Conservation (phyloP, 2,329 filamentous ascomycete genomes). For the Diaporthe citriasiana region DNA sequence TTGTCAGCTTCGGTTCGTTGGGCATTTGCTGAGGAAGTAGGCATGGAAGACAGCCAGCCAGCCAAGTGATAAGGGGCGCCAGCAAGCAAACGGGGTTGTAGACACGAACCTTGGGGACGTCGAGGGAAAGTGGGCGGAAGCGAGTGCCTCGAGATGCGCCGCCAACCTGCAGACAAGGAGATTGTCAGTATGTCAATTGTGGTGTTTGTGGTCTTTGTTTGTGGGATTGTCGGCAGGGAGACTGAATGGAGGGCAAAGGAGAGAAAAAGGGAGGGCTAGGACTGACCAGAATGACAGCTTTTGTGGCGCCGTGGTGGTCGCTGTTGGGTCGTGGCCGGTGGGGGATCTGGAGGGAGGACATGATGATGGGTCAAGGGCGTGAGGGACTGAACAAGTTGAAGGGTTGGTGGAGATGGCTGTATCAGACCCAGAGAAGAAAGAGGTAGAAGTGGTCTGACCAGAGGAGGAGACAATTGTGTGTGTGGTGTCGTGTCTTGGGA, state of each 20-base stretch:
- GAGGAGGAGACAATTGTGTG: conserved; percentile 13
- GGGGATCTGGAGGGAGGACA: conserved; percentile 73
- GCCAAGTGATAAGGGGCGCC: too few species aligned
- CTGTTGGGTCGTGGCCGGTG: conserved; percentile 64
- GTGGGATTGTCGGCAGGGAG: not conserved
- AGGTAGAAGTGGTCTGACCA: not conserved
- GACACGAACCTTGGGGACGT: conserved; percentile 86
- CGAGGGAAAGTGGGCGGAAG: conserved; percentile 94
- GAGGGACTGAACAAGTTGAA: not conserved
- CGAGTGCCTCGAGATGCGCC: conserved; percentile 95
- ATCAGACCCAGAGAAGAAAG: not conserved
- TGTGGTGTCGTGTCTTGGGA: not conserved
- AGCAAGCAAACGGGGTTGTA: not conserved
- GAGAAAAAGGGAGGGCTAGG: not conserved
- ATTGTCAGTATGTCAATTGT: conserved; percentile 43
- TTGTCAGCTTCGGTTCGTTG: not conserved
- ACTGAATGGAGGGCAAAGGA: not conserved
- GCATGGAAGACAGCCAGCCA: too few species aligned
- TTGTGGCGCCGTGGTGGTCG: conserved; percentile 74
- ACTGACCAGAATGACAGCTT: conserved; percentile 92
- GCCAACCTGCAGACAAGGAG: conserved; percentile 75
- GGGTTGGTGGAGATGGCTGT: not conserved
- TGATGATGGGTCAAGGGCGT: conserved; percentile 48
- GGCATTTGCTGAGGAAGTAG: too few species aligned
- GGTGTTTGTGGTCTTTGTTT: not conserved